phyloP scores from a whole-genome alignment of 2,329 filamentous ascomycete species.

The Tetracladium maxilliforme region DNA sequence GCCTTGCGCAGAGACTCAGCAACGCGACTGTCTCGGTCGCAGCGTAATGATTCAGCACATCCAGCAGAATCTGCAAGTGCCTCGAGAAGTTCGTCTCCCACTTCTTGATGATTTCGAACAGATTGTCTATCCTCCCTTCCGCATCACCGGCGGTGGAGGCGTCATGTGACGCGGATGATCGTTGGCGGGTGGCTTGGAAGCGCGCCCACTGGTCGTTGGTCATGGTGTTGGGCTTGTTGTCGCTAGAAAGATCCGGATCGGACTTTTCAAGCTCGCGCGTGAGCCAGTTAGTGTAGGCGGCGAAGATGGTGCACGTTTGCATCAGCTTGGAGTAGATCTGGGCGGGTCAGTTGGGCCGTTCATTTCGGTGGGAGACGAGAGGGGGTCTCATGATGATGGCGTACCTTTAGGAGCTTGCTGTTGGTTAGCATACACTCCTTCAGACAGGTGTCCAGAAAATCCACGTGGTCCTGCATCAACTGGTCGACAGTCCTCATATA shows the following conservation, averaged over 20 bases:
- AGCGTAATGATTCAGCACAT: conserved; percentile 92
- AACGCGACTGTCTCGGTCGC: conserved; percentile 94
- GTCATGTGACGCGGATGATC: conserved; percentile 22
- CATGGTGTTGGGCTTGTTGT: conserved; percentile 41
- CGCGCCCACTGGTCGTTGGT: conserved; percentile 44
- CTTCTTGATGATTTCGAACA: conserved; percentile 77
- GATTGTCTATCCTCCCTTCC: conserved; percentile 16
- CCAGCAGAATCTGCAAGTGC: conserved; percentile 84
- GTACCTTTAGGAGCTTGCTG: conserved; percentile 78
- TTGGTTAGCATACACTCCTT: conserved; percentile 99
- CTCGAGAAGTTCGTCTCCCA: conserved; percentile 90
- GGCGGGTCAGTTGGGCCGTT: background rate
- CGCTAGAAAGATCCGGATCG: conserved; percentile 60
- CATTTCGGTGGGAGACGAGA: conserved; percentile 3
- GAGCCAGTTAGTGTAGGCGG: conserved; percentile 75
- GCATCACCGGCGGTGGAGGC: conserved; percentile 11
- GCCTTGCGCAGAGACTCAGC: conserved; percentile 68
- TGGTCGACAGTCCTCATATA: conserved; percentile 73
- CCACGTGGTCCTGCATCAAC: conserved; percentile 97
- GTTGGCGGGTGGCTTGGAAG: conserved; percentile 35
- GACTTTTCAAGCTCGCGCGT: conserved; percentile 72
- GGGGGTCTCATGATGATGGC: too few species aligned
- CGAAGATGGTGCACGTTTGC: conserved; percentile 90
- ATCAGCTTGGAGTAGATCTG: conserved; percentile 96
- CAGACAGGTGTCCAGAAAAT: conserved; percentile 92